These are phyloP conservation scores for Ogataea parapolymorpha DNA, from an alignment of 805 yeast species.

Conservation along the genomic window DNA sequence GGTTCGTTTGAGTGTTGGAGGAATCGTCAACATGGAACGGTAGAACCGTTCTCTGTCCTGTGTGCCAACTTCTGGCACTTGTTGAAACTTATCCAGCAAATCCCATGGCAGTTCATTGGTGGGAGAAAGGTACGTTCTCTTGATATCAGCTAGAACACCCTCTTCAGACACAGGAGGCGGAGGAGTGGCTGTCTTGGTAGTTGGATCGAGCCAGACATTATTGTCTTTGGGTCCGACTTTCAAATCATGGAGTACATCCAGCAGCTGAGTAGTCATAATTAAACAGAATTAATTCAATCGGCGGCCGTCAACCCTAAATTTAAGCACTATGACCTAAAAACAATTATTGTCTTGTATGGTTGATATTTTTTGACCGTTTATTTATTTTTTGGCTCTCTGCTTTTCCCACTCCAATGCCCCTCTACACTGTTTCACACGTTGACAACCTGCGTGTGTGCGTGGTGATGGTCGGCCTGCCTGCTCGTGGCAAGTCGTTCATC, in stretches of 20 bases:
- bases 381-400: not conserved
- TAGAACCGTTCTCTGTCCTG: slow-evolving; percentile 33
- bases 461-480: slow-evolving; percentile 84
- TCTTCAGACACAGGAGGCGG: slow-evolving; percentile 9
- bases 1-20: slow-evolving; percentile 62
- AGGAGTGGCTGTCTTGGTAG: slow-evolving; percentile 10
- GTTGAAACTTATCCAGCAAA: slow-evolving; percentile 66
- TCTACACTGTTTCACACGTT: slow-evolving; percentile 53
- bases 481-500: slow-evolving; percentile 91
- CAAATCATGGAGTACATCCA: slow-evolving; percentile 10
- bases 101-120: slow-evolving; percentile 62
- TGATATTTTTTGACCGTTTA: not conserved
- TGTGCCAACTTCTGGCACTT: slow-evolving; percentile 39
- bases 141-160: slow-evolving; percentile 24
- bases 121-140: slow-evolving; percentile 56
- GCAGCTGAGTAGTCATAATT: not conserved
- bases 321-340: not conserved
- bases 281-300: no score
- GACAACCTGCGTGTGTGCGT: slow-evolving; percentile 80
- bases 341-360: not conserved
- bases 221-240: not conserved
- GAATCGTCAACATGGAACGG: slow-evolving; percentile 50
- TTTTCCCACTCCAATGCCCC: slow-evolving; percentile 43
- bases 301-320: no score
- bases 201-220: slow-evolving; percentile 19